Percentiles rank a stretch among this genome's conserved stretches.
phyloP scores from a whole-genome alignment of 1,284 basidiomycete species.

The Sanghuangporus weigelae region DNA sequence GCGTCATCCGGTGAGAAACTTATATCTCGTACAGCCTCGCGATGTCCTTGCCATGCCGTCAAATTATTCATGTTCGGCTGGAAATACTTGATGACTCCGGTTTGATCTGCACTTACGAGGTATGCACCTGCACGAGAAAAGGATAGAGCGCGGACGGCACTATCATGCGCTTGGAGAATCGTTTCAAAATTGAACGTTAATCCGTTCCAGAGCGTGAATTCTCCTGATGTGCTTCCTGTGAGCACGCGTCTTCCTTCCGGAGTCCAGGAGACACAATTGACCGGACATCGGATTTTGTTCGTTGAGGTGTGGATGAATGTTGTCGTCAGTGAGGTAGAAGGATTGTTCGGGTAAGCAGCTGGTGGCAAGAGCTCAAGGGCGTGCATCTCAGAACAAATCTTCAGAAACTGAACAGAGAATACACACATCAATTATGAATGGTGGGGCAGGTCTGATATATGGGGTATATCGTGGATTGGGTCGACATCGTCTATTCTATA shows the following conservation, averaged over 20 bases:
- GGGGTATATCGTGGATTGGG: conserved; percentile 71
- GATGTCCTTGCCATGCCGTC: conserved; percentile 87
- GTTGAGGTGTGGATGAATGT: conserved; percentile 98
- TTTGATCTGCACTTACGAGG: conserved; percentile 90
- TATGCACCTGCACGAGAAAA: conserved; percentile 92
- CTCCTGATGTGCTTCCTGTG: conserved; percentile 94
- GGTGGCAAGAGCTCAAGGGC: conserved; percentile 78
- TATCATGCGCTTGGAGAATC: conserved; percentile 96
- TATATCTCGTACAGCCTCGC: conserved; percentile 86
- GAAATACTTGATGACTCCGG: conserved; percentile 96
- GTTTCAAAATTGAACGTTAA: conserved; percentile 99
- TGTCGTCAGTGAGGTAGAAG: conserved; percentile 88
- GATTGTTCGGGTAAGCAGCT: conserved; percentile 83
- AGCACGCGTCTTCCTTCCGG: conserved; percentile 90
- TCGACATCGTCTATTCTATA: conserved; percentile 53
- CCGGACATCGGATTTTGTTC: conserved; percentile 96
- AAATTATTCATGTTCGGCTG: conserved; percentile 99
- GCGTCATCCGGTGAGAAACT: conserved; percentile 91
- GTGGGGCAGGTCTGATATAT: conserved; percentile 73
- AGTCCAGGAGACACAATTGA: conserved; percentile 97
- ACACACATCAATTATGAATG: conserved; percentile 79
- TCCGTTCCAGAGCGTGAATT: conserved; percentile 99
- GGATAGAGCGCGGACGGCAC: conserved; percentile 83
- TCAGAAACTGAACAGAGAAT: conserved; percentile 15
- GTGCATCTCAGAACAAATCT: conserved; percentile 13